phyloP scores from a whole-genome alignment of 2,329 filamentous ascomycete genomes.

The Pyricularia grisea region DNA sequence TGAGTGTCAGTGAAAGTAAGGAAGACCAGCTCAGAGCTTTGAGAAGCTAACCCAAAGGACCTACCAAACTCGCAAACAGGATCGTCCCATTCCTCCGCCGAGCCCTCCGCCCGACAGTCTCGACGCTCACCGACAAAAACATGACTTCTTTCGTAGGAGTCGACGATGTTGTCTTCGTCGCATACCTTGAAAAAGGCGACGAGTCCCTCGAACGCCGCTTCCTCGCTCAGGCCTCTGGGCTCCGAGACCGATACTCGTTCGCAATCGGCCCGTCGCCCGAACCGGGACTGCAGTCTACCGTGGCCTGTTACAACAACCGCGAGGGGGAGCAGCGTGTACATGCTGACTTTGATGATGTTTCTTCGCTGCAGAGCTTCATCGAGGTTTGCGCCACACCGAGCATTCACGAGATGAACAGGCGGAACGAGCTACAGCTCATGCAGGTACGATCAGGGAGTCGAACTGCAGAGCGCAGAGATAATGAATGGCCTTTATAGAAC shows the following conservation, averaged over 20 bases:
- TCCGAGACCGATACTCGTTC: conserved; percentile 32
- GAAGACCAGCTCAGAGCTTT: neutral
- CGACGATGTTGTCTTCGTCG: conserved; percentile 34
- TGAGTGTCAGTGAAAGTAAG: conserved; percentile 14
- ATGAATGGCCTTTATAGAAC: too few species aligned
- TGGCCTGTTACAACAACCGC: conserved; percentile 31
- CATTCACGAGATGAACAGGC: conserved; percentile 33
- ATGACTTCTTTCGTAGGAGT: conserved; percentile 21
- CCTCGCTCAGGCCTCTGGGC: conserved; percentile 21
- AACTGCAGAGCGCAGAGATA: neutral
- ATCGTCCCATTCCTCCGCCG: conserved; percentile 20
- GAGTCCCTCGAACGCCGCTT: conserved; percentile 21
- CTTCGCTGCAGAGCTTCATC: conserved; percentile 27
- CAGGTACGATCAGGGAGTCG: conserved; percentile 20
- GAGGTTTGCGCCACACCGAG: conserved; percentile 26
- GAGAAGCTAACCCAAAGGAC: neutral
- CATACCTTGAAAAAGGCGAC: conserved; percentile 21
- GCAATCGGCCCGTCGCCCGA: conserved; percentile 17
- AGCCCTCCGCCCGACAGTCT: conserved; percentile 17
- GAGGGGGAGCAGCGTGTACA: conserved; percentile 24
- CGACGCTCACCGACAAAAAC: conserved; percentile 17
- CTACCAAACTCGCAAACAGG: conserved; percentile 8
- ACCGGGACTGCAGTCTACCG: conserved; percentile 5
- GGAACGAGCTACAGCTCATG: conserved; percentile 32
- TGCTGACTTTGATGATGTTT: conserved; percentile 20